A percentile compares a stretch with the other conserved stretches of the same genome.
phyloP scores from a whole-genome alignment of 495 filamentous ascomycete genomes.

The Neurospora sp. region DNA sequence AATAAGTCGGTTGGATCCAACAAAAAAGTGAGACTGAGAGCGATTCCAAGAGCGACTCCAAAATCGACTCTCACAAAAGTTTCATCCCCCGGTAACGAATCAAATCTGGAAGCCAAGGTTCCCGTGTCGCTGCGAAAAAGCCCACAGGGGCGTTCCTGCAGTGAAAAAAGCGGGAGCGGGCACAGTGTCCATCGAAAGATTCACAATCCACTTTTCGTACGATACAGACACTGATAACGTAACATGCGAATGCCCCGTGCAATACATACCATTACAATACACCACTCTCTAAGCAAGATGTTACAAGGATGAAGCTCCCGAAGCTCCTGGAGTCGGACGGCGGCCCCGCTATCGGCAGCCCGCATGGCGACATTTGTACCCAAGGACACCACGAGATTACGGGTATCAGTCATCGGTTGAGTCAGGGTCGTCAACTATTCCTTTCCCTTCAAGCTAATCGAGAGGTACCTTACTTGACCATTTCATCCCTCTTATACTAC shows the following conservation, averaged over 20 bases:
- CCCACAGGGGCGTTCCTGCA: not conserved
- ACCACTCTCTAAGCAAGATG: not conserved
- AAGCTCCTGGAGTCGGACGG: not conserved
- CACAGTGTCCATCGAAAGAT: not conserved
- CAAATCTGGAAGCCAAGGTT: not conserved
- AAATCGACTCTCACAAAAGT: not conserved
- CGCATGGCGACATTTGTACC: slow-evolving; percentile 10
- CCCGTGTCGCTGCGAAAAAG: not conserved
- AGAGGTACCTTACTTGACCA: not conserved
- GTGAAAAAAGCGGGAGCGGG: not conserved
- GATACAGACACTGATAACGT: too few species aligned
- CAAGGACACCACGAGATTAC: not conserved
- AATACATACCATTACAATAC: not conserved
- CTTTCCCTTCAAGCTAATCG: not conserved
- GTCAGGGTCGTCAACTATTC: not conserved
- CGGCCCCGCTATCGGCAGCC: slow-evolving; percentile 17
- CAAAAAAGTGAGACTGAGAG: not conserved
- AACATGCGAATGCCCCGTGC: not conserved
- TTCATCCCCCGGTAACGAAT: not conserved
- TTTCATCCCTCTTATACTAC: not conserved
- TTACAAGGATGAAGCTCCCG: slow-evolving; percentile 1
- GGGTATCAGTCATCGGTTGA: not conserved
- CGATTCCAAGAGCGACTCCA: not conserved
- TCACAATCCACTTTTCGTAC: not conserved
- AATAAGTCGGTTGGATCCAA: not conserved